Evolutionary conservation across 2,329 filamentous ascomycete genomes (phyloP).

Genomic region (Fonsecaea pugnacius): DNA sequence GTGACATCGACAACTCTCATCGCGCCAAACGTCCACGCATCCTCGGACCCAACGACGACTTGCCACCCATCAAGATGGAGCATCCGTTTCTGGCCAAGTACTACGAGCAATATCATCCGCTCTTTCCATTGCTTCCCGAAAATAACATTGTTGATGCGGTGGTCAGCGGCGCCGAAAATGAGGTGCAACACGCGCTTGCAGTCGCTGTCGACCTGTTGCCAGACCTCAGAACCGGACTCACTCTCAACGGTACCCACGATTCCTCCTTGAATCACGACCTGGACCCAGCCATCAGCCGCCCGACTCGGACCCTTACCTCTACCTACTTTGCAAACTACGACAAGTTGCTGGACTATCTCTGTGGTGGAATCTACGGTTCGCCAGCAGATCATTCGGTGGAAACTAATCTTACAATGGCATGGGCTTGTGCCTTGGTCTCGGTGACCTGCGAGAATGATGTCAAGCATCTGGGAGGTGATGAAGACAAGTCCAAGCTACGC

Average conservation of each 20-base stretch:
- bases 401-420: slow-evolving; percentile 28
- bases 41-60: slow-evolving; percentile 14
- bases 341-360: slow-evolving; percentile 23
- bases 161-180: slow-evolving; percentile 6
- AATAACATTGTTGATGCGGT: slow-evolving; percentile 19
- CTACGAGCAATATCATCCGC: slow-evolving; percentile 32
- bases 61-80: slow-evolving; percentile 17
- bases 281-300: slow-evolving; percentile 9
- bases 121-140: slow-evolving; percentile 35
- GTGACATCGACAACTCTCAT: slow-evolving; percentile 20
- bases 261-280: slow-evolving; percentile 2
- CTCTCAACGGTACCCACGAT: slow-evolving; percentile 25
- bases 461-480: neutral
- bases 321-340: slow-evolving; percentile 16
- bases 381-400: slow-evolving; percentile 11
- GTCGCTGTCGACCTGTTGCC: slow-evolving; percentile 24
- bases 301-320: slow-evolving; percentile 9
- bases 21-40: slow-evolving; percentile 28
- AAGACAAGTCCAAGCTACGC: neutral
- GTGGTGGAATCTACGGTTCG: neutral
- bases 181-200: slow-evolving; percentile 24
- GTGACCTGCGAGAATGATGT: slow-evolving; percentile 30
- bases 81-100: slow-evolving; percentile 27
- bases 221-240: neutral
- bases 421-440: slow-evolving; percentile 28